Conservation (phyloP, 1,284 basidiomycete genomes). For the Puccinia hordei region DNA sequence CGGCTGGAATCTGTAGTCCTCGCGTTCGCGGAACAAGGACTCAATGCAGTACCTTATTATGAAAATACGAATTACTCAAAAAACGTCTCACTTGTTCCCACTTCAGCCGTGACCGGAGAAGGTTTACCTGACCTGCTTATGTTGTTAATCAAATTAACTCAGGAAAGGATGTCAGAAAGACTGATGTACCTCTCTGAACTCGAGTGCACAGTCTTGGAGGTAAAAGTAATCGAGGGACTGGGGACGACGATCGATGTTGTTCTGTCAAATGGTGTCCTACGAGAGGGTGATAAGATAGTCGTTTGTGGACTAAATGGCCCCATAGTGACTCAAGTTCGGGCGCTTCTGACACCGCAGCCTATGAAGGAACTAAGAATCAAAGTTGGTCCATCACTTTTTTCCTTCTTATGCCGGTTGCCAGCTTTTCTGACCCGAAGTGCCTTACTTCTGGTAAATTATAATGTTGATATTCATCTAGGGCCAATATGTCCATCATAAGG, state of each 20-base stretch:
- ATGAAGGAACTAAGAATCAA: constrained; percentile 94
- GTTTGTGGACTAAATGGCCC: constrained; percentile 97
- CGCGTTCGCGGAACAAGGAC: constrained; percentile 94
- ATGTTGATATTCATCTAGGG: constrained; percentile 65
- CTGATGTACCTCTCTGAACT: constrained; percentile 98
- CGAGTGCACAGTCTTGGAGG: constrained; percentile 98
- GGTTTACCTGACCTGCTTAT: constrained; percentile 99
- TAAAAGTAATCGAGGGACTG: constrained; percentile 97
- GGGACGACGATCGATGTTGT: constrained; percentile 98
- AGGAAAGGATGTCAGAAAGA: constrained; percentile 94
- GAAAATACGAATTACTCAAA: constrained; percentile 94
- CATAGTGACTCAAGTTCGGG: constrained; percentile 92
- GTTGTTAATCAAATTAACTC: constrained; percentile 94
- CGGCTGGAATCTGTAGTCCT: constrained; percentile 81
- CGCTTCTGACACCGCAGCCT: constrained; percentile 93
- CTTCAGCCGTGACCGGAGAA: constrained; percentile 96
- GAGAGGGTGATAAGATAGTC: constrained; percentile 92
- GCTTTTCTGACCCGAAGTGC: constrained; percentile 6
- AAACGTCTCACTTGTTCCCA: constrained; percentile 95
- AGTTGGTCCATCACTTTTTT: constrained; percentile 61
- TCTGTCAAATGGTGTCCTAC: constrained; percentile 89
- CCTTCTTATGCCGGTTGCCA: not conserved
- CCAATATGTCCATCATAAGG: constrained; percentile 94
- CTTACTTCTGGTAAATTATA: constrained; percentile 52
- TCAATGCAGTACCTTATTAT: constrained; percentile 94